Conservation (phyloP, 1,284 basidiomycete species). For the Crepidotus sp. region DNA sequence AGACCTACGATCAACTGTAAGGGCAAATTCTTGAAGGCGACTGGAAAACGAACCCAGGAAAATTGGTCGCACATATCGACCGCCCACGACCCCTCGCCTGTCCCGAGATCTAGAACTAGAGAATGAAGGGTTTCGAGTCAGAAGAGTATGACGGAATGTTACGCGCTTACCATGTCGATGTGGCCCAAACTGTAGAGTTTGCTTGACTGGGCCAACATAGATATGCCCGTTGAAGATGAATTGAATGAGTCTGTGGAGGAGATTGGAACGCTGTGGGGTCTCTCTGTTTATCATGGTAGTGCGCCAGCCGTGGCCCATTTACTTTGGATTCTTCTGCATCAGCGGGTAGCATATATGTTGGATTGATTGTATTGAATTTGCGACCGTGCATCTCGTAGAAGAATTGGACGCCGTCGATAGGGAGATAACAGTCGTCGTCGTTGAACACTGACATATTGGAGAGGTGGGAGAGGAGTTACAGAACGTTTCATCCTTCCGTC, state of each 20-base stretch:
- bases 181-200: slow-evolving; percentile 41
- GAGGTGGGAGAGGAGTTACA: not conserved
- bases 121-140: slow-evolving; percentile 21
- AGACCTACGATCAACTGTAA: slow-evolving; percentile 49
- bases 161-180: slow-evolving; percentile 29
- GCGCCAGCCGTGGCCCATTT: slow-evolving; percentile 4
- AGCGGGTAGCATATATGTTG: slow-evolving; percentile 48
- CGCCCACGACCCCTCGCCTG: slow-evolving; percentile 53
- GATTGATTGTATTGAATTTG: slow-evolving; percentile 41
- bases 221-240: slow-evolving; percentile 56
- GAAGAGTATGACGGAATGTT: slow-evolving; percentile 19
- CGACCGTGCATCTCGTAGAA: slow-evolving; percentile 31
- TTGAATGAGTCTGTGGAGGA: slow-evolving; percentile 53
- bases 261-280: slow-evolving; percentile 48
- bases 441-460: slow-evolving; percentile 20
- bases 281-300: slow-evolving; percentile 1
- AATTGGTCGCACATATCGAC: slow-evolving; percentile 17
- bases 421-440: slow-evolving; percentile 41
- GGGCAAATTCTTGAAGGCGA: slow-evolving; percentile 20
- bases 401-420: slow-evolving; percentile 17
- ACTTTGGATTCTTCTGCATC: slow-evolving; percentile 56
- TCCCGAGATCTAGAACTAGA: slow-evolving; percentile 56
- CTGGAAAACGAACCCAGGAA: slow-evolving; percentile 8
- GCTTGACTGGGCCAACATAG: slow-evolving; percentile 53
- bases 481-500: not conserved